phyloP scores from a whole-genome alignment of 2,329 filamentous ascomycete species.

The Aspergillus costaricaensis region DNA sequence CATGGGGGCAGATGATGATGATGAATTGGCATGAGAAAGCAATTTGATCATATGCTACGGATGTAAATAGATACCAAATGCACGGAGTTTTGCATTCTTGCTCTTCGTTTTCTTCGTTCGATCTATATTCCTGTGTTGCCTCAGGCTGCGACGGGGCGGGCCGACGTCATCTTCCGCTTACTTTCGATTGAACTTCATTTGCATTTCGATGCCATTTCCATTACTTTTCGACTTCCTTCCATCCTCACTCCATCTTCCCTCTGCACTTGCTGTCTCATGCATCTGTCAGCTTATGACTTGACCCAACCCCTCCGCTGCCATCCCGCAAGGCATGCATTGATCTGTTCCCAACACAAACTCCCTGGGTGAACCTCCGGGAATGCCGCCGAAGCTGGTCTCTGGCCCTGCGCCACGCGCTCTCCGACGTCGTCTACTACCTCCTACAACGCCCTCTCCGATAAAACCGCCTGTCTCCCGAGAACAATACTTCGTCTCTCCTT shows the following conservation, averaged over 20 bases:
- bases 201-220: background rate
- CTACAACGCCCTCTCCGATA: slow-evolving; percentile 1
- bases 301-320: background rate
- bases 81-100: too few relatives aligned
- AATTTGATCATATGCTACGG: background rate
- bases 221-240: background rate
- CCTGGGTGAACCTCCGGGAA: slow-evolving; percentile 11
- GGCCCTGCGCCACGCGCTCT: slow-evolving; percentile 5
- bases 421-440: slow-evolving; percentile 14
- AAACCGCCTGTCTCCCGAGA: slow-evolving; percentile 11
- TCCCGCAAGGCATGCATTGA: background rate
- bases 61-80: background rate
- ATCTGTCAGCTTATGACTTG: background rate
- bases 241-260: background rate
- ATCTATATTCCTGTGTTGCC: background rate
- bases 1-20: slow-evolving; percentile 60
- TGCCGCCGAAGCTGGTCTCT: slow-evolving; percentile 15
- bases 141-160: background rate
- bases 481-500: slow-evolving; percentile 31
- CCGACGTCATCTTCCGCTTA: slow-evolving; percentile 12
- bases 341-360: background rate
- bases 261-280: background rate
- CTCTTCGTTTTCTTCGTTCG: background rate
- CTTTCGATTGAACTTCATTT: background rate
- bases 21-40: slow-evolving; percentile 39